Conservation (phyloP, 345 rosid species). For the Adansonia digitata region DNA sequence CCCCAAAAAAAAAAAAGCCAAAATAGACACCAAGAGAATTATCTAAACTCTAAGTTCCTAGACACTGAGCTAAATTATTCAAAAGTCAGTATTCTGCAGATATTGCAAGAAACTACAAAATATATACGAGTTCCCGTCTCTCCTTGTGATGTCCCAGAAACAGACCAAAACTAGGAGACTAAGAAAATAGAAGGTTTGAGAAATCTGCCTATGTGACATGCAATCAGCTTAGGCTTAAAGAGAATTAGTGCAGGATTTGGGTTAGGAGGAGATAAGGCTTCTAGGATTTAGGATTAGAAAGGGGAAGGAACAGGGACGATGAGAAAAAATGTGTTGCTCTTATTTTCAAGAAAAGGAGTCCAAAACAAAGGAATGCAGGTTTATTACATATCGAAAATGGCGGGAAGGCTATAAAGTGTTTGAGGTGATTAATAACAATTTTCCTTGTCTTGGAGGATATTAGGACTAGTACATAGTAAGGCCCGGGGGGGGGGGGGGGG, state of each 20-base stretch:
- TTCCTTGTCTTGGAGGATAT: neutral
- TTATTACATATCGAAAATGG: neutral
- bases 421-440: neutral
- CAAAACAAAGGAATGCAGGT: neutral
- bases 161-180: neutral
- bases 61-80: neutral
- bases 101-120: neutral
- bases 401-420: neutral
- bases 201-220: neutral
- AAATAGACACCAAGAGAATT: neutral
- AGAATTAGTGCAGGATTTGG: neutral
- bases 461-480: neutral
- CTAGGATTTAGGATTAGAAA: neutral
- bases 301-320: neutral
- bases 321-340: neutral
- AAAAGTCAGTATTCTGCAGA: neutral
- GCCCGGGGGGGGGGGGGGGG: too few relatives aligned
- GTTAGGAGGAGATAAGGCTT: neutral
- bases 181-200: neutral
- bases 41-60: neutral
- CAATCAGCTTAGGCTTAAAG: neutral
- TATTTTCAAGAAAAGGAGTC: neutral
- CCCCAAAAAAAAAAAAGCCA: too few relatives aligned
- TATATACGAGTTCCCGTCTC: neutral
- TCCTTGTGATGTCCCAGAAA: neutral